Conservation (phyloP, 768 basidiomycete genomes). For the Atractiella rhizophila region DNA sequence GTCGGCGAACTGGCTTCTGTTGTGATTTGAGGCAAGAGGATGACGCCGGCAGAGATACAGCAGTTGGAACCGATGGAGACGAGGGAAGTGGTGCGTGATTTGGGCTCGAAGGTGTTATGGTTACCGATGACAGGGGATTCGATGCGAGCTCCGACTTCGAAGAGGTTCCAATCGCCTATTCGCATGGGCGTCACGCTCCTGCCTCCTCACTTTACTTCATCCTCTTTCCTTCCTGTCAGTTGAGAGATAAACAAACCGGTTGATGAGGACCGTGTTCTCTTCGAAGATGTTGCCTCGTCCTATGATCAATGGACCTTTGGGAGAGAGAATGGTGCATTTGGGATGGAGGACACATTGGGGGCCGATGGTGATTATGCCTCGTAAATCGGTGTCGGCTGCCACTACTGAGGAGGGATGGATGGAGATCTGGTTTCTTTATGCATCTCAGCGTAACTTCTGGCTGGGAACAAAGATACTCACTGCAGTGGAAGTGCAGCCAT, state of each 20-base stretch:
- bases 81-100: constrained; percentile 57
- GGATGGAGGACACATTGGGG: constrained; percentile 75
- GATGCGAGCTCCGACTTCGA: constrained; percentile 76
- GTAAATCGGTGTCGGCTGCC: constrained; percentile 77
- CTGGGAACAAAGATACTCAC: too few relatives aligned
- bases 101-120: constrained; percentile 63
- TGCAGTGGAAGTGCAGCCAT: too few relatives aligned
- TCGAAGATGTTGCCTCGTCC: constrained; percentile 74
- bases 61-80: constrained; percentile 57
- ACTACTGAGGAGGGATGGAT: too few relatives aligned
- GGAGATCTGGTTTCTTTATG: not conserved
- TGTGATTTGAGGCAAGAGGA: constrained; percentile 37
- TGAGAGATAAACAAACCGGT: constrained; percentile 30
- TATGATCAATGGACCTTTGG: constrained; percentile 70
- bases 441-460: not conserved
- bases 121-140: constrained; percentile 64
- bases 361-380: constrained; percentile 81
- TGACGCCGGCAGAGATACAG: constrained; percentile 52
- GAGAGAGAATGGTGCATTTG: constrained; percentile 74
- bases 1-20: not conserved
- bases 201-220: not conserved
- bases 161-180: constrained; percentile 77
- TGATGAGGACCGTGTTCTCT: constrained; percentile 69
- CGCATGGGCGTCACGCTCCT: constrained; percentile 37
- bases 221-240: not conserved